These are phyloP conservation scores for Nitzschia sp. DNA, from an alignment of 108 stramenopile species.

Conservation along the genomic window DNA sequence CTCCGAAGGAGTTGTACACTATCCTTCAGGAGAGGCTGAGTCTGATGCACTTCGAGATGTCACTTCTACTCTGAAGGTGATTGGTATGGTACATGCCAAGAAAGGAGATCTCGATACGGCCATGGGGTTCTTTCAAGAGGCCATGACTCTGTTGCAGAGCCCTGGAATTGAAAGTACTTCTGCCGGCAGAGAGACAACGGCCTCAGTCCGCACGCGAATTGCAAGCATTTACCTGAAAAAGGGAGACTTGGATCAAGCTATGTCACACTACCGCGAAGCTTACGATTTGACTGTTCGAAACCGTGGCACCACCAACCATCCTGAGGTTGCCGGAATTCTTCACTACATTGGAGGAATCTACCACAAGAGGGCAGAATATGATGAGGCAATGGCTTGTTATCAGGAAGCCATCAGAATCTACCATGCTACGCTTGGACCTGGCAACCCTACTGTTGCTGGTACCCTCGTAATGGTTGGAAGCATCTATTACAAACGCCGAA, in stretches of 20 bases:
- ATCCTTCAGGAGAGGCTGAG: slow-evolving; percentile 17
- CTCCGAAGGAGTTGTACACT: background rate
- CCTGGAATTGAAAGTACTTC: slow-evolving; percentile 41
- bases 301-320: slow-evolving; percentile 63
- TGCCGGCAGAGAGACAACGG: slow-evolving; percentile 44
- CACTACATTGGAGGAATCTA: slow-evolving; percentile 80
- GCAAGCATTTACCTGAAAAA: slow-evolving; percentile 71
- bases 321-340: slow-evolving; percentile 70
- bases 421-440: slow-evolving; percentile 66
- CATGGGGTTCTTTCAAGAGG: slow-evolving; percentile 69
- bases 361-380: slow-evolving; percentile 49
- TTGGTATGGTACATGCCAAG: slow-evolving; percentile 75
- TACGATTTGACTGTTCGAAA: slow-evolving; percentile 65
- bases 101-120: slow-evolving; percentile 66
- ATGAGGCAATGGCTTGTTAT: slow-evolving; percentile 78
- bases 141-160: slow-evolving; percentile 61
- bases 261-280: slow-evolving; percentile 73
- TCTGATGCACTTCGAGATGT: slow-evolving; percentile 58
- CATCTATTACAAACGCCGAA: slow-evolving; percentile 71
- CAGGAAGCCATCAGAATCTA: slow-evolving; percentile 79
- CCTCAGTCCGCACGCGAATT: slow-evolving; percentile 66
- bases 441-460: slow-evolving; percentile 72
- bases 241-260: slow-evolving; percentile 65
- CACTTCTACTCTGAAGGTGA: slow-evolving; percentile 75
- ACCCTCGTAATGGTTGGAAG: slow-evolving; percentile 80